Evolutionary conservation across 202 grass and related monocot genomes (phyloP).

Genomic region (Brachypodium distachyon): DNA sequence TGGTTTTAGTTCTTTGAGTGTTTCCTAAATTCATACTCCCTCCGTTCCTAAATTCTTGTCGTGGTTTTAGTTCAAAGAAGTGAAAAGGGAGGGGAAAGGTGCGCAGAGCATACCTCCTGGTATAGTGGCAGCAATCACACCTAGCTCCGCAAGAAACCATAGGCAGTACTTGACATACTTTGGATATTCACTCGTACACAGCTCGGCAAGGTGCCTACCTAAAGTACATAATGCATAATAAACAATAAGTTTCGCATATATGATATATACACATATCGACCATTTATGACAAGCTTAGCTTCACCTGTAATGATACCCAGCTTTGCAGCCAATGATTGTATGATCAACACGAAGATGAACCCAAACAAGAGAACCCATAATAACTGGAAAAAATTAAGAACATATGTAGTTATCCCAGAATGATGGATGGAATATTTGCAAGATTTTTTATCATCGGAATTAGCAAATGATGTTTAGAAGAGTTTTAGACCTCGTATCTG

Average conservation of each 20-base stretch:
- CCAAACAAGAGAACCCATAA: slow-evolving; percentile 77
- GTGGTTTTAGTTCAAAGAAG: not conserved
- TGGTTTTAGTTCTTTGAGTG: too few species aligned
- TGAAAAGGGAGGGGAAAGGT: not conserved
- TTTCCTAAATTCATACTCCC: too few species aligned
- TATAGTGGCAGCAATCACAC: slow-evolving; percentile 41
- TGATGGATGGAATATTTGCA: not conserved
- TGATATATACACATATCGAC: not conserved
- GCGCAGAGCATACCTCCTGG: slow-evolving; percentile 48
- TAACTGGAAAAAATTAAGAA: slow-evolving; percentile 14
- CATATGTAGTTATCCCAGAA: not conserved
- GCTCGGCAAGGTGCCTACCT: slow-evolving; percentile 77
- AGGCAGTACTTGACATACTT: slow-evolving; percentile 48
- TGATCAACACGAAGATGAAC: slow-evolving; percentile 59
- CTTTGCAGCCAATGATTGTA: slow-evolving; percentile 66
- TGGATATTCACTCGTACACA: slow-evolving; percentile 72
- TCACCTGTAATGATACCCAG: slow-evolving; percentile 74
- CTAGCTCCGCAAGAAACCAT: not conserved
- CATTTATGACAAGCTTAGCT: not conserved
- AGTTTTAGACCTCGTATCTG: slow-evolving; percentile 50
- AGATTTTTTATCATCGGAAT: not conserved
- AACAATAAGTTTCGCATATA: not conserved
- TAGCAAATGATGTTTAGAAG: not conserved
- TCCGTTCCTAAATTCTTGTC: too few species aligned
- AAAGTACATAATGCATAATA: not conserved